These are phyloP conservation scores for Pichia nanzhaoensis DNA, from an alignment of 805 yeast genomes.

Conservation along the genomic window DNA sequence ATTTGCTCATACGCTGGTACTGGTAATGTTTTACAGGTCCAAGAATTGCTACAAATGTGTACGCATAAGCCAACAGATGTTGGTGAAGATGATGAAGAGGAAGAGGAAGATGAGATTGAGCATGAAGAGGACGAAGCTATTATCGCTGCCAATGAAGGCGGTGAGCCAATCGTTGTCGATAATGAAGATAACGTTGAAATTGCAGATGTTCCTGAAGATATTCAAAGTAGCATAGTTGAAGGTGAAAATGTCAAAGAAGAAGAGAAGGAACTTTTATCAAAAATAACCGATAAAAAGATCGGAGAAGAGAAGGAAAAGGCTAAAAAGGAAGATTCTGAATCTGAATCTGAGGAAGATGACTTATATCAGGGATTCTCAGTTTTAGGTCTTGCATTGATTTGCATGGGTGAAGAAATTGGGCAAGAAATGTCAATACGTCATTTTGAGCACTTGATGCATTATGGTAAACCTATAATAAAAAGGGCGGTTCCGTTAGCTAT, in stretches of 20 bases:
- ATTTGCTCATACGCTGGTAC: constrained; percentile 97
- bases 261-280: constrained; percentile 6
- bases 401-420: constrained; percentile 97
- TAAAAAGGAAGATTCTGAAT: constrained; percentile 27
- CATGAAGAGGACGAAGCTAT: constrained; percentile 26
- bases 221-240: constrained; percentile 19
- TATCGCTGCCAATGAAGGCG: constrained; percentile 20
- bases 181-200: constrained; percentile 19
- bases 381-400: constrained; percentile 86
- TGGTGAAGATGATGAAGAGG: constrained; percentile 53
- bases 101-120: constrained; percentile 37
- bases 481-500: constrained; percentile 97
- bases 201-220: constrained; percentile 13
- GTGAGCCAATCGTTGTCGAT: constrained; percentile 19
- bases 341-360: constrained; percentile 41
- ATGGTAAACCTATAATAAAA: constrained; percentile 85
- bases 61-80: constrained; percentile 61
- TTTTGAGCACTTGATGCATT: constrained; percentile 95
- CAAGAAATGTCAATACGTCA: constrained; percentile 97
- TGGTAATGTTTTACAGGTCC: constrained; percentile 93
- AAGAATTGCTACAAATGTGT: constrained; percentile 81
- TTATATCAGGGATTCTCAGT: constrained; percentile 83
- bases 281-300: too few species aligned
- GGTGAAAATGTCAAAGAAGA: constrained; percentile 28
- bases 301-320: constrained; percentile 18